Percentiles rank a stretch among this genome's conserved stretches.
phyloP scores from a whole-genome alignment of 1,139 yeast genomes.

The Nadsonia commutata region DNA sequence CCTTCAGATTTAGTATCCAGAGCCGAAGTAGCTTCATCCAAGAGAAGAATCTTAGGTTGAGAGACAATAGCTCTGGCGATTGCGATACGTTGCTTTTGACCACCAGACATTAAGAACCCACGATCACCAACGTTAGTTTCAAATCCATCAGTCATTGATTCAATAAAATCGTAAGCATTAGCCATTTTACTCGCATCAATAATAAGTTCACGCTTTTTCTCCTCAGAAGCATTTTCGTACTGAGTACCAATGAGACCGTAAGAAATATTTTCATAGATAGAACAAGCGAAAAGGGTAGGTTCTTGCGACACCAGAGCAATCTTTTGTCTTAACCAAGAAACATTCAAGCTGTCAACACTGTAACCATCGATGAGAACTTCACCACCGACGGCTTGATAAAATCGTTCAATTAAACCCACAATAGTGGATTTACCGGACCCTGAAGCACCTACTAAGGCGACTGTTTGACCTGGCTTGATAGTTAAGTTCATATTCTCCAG shows the following conservation, averaged over 20 bases:
- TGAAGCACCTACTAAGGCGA: constrained; percentile 83
- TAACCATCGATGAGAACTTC: constrained; percentile 50
- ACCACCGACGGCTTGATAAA: constrained; percentile 52
- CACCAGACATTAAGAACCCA: constrained; percentile 51
- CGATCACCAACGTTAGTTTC: constrained; percentile 46
- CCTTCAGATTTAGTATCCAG: constrained; percentile 57
- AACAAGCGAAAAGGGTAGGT: constrained; percentile 66
- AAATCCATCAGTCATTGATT: constrained; percentile 25
- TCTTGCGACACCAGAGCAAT: constrained; percentile 86
- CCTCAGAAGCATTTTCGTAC: constrained; percentile 28
- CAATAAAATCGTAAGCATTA: constrained; percentile 28
- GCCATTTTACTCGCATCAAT: constrained; percentile 26
- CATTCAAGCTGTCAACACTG: constrained; percentile 48
- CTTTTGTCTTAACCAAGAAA: constrained; percentile 55
- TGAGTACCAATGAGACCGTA: constrained; percentile 52
- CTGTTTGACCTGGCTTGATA: constrained; percentile 57
- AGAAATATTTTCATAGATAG: constrained; percentile 63
- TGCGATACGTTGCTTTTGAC: constrained; percentile 84
- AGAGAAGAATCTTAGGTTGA: constrained; percentile 43
- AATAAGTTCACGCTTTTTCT: constrained; percentile 20
- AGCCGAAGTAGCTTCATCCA: constrained; percentile 76
- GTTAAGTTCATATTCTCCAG: constrained; percentile 49
- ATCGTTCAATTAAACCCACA: constrained; percentile 55
- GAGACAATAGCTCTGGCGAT: constrained; percentile 68
- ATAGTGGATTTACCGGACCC: constrained; percentile 89